Evolutionary conservation across 345 rosid genomes (phyloP), one percentile per base, ranked within the genome.

Genomic region (Conringia planisiliqua): DNA sequence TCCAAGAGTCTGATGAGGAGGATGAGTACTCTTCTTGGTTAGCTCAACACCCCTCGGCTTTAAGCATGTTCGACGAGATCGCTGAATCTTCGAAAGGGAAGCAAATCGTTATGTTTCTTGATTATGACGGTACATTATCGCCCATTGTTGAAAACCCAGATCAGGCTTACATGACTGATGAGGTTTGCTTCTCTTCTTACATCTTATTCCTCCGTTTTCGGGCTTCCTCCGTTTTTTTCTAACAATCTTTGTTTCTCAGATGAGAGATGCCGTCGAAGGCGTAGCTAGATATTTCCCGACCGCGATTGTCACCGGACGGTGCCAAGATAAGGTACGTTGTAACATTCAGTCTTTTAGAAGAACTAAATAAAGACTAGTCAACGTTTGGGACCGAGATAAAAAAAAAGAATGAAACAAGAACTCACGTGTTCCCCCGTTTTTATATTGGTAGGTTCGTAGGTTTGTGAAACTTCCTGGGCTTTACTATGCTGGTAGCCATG

Each of bases 401-500:
- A n/a, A n/a, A n/a, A n/a, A n/a, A n/a, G n/a, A n/a, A n/a, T 12
- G 5, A 44, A 42, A 44, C 16, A 30, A 16, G n/a, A 55, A 61
- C 68, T 27, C 24, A 64, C 13, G 48, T 59, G 17, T 10, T 27
- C 38, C 18, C 40, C 60, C 0, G 0, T 13, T 12, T 20, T 22
- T 14, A 14, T 69, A 13, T 43, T 46, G 8, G 2, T 63, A 72
- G 70, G 96, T 93, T 18, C 90, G 85, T 64, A 83, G 84, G 22
- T 93, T 93, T 66, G 96, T 93, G 47, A 81, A 84, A 78, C 71
- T 93, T 54, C 83, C 87, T 1, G 97, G 77, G 59, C 90, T 93
- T 38, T 89, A 91, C 66, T 93, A 93, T 63, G 98, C 98, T 0
- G 97, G 94, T 16, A 93, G 98, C 79, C 98, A 93, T 80, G 98